Evolutionary conservation across 2,329 filamentous ascomycete species (phyloP).

Genomic region (Xylaria sp.): DNA sequence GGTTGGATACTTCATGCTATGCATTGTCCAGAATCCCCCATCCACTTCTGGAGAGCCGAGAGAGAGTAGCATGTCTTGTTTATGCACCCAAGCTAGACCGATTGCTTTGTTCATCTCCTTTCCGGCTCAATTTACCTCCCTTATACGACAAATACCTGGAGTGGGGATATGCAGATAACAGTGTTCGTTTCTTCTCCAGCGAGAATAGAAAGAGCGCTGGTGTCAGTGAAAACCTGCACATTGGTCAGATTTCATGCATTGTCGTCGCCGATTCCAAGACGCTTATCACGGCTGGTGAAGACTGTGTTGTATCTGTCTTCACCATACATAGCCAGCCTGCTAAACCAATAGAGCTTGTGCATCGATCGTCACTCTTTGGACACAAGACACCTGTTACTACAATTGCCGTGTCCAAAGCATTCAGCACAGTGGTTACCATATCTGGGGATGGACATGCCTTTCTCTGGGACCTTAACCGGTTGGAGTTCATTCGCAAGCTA

Average conservation of each 20-base stretch:
- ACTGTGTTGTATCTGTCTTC: constrained; percentile 91
- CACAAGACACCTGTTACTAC: constrained; percentile 86
- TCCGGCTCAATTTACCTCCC: constrained; percentile 87
- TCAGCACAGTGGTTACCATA: constrained; percentile 87
- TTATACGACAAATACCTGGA: constrained; percentile 90
- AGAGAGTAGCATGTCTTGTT: constrained; percentile 81
- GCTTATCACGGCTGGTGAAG: constrained; percentile 89
- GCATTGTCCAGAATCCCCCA: constrained; percentile 82
- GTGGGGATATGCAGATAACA: constrained; percentile 95
- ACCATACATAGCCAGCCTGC: constrained; percentile 70
- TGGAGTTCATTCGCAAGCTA: constrained; percentile 84
- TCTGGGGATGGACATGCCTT: constrained; percentile 85
- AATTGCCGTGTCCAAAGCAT: constrained; percentile 86
- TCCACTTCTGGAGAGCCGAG: constrained; percentile 79
- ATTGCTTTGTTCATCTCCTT: constrained; percentile 83
- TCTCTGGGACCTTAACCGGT: constrained; percentile 93
- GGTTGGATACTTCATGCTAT: constrained; percentile 82
- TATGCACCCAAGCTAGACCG: constrained; percentile 85
- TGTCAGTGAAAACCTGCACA: constrained; percentile 92
- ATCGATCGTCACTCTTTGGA: constrained; percentile 85
- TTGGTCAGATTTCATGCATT: constrained; percentile 86
- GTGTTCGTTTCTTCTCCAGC: constrained; percentile 87
- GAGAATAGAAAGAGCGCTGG: constrained; percentile 85
- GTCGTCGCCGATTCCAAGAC: constrained; percentile 90
- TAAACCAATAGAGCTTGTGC: constrained; percentile 81